Conservation (phyloP, 495 filamentous ascomycete species). For the Neurospora discreta region DNA sequence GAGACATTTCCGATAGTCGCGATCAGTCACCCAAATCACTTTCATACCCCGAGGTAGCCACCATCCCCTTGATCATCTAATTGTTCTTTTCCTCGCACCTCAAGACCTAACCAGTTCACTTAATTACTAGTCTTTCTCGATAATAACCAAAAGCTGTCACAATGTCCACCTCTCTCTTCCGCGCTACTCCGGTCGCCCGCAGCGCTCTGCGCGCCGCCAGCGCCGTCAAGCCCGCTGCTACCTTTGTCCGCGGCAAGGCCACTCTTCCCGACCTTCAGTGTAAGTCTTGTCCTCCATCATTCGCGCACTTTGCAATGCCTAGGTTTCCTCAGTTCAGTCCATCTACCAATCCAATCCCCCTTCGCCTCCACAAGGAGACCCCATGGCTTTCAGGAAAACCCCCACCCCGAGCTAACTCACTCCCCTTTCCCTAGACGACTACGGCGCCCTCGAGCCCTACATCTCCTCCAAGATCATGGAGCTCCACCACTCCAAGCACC, state of each 20-base stretch:
- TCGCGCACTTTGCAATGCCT: neutral
- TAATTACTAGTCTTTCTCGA: neutral
- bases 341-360: no score
- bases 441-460: slow-evolving; percentile 83
- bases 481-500: slow-evolving; percentile 70
- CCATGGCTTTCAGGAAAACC: neutral
- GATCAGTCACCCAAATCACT: neutral
- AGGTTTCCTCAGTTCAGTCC: neutral
- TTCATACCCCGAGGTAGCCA: neutral
- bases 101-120: slow-evolving; percentile 7
- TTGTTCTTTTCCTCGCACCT: neutral
- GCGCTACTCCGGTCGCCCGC: slow-evolving; percentile 33
- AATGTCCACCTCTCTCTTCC: slow-evolving; percentile 44
- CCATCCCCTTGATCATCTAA: neutral
- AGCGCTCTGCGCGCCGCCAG: slow-evolving; percentile 32
- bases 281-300: slow-evolving; percentile 31
- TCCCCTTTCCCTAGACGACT: slow-evolving; percentile 49
- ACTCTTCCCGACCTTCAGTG: slow-evolving; percentile 91
- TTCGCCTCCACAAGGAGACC: neutral
- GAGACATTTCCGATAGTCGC: neutral
- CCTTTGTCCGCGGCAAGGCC: slow-evolving; percentile 75
- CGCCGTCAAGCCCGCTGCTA: slow-evolving; percentile 38
- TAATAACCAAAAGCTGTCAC: slow-evolving; percentile 3
- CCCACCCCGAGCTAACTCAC: neutral
- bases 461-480: slow-evolving; percentile 99